Evolutionary conservation across 495 filamentous ascomycete genomes (phyloP).

Genomic region (Penicillium salamii): DNA sequence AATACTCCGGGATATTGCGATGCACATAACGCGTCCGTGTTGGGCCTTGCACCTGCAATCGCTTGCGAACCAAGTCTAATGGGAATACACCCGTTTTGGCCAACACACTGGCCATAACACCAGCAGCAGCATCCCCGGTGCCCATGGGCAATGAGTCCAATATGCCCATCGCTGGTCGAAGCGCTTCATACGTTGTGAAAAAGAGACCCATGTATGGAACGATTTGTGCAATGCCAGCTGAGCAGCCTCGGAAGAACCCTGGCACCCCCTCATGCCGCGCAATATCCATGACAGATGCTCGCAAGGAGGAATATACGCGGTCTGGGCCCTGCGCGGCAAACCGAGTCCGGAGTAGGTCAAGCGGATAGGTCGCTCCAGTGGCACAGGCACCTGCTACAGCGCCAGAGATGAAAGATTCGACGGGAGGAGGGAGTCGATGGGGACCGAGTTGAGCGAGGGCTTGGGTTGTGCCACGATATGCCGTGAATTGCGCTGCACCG

Average conservation of each 20-base stretch:
- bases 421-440: constrained; percentile 51
- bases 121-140: constrained; percentile 76
- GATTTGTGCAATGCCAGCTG: constrained; percentile 78
- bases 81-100: constrained; percentile 92
- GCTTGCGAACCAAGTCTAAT: constrained; percentile 88
- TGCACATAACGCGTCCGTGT: constrained; percentile 75
- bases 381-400: constrained; percentile 76
- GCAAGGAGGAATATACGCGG: constrained; percentile 69
- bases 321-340: constrained; percentile 94
- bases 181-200: constrained; percentile 81
- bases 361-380: constrained; percentile 83
- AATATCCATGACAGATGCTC: constrained; percentile 68
- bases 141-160: constrained; percentile 65
- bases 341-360: constrained; percentile 89
- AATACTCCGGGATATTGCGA: constrained; percentile 83
- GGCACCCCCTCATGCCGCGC: constrained; percentile 63
- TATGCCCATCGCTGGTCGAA: constrained; percentile 49
- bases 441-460: constrained; percentile 53
- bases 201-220: constrained; percentile 96
- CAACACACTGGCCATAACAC: constrained; percentile 70
- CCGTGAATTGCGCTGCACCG: constrained; percentile 81
- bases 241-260: constrained; percentile 85
- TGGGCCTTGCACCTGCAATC: constrained; percentile 93
- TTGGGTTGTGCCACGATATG: constrained; percentile 73
- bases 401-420: constrained; percentile 74